Evolutionary conservation across 306 rosid species (phyloP), one percentile per base, ranked within the genome.

Genomic region (Medicago truncatula): DNA sequence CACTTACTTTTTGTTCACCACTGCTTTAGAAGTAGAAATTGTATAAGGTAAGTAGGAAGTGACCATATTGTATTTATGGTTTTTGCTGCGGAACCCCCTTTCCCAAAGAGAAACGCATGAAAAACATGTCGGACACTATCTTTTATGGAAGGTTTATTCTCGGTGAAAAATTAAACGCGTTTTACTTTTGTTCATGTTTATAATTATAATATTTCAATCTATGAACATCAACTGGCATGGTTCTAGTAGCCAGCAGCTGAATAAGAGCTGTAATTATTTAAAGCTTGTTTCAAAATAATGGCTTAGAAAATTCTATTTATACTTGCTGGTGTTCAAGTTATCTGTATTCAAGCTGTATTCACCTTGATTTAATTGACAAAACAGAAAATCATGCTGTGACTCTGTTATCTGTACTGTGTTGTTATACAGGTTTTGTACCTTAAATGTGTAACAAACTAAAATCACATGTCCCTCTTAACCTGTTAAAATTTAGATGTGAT

Each of bases 241-340:
- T 63, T 58, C 62, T 47, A 17, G 57, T 72, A 39, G 13, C 17
- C 53, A 47, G 43, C 11, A 43, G 75, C 71, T 46, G 61, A 49
- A 67, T 47, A 7, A 34, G 61, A 23, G 63, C 31, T 34, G 58
- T n/a, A 47, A 46, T 16, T 67, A 8, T 73, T 76, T 64, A 64
- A 63, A 53, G 77, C 50, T 64, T 76, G 64, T 81, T 62, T 34
- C 61, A 16, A 71, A 54, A 34, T 34, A 63, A 31, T 70, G 70
- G 56, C 34, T 50, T 25, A 16, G 49, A 66, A 12, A 57, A 72
- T n/a, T 39, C 73, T 25, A 25, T 74, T 41, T 79, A 17, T 72
- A 31, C 18, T 21, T 56, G 1, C 50, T 28, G 31, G 31, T 44
- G 50, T 12, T 36, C 47, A 61, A 31, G 67, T 28, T 28, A 28